Base-by-base conservation (phyloP, 805 yeast genomes). In the Kluyveromyces starmeri region DNA sequence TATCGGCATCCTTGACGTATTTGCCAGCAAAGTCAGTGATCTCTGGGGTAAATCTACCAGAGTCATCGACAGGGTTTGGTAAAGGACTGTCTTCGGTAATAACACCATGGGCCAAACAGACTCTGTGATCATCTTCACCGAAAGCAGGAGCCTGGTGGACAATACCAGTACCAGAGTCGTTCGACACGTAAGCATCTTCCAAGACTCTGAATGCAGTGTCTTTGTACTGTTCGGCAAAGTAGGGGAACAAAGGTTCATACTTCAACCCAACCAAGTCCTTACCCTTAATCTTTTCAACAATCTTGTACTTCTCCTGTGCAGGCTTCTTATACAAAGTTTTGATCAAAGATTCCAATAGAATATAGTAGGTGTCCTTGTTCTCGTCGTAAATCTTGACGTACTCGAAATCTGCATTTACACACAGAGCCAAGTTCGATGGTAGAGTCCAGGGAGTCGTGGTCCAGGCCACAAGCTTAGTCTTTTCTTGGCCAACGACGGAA, bases 371-470 rank as follows among this genome's bases (percentile, higher is more conserved):
- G 49, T 82, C 83, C 47, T 80, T 75, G 44, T 77, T 85, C 65
- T 89, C 96, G 58, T 92, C 96, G 49, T 67, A 78, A 44, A 92
- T 83, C 68, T 92, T 94, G 49, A 83, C 82, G 54, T 92, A 92
- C 64, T 86, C 96, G 43, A 85, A 77, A 8, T 76, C 73, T 35
- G 96, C 94, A 65, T 92, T 74, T 28, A 92, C 97, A 54, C 95
- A 88, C 42, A 92, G 71, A 10, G 88, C 89, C 58, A 92, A 64
- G 61, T 92, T 89, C 19, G 95, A 83, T 27, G 98, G 98, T 55
- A 92, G 70, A 33, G 99, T 94, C 99, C 99, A 92, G 35, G 99
- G 99, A 17, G 99, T 92, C 41, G 99, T 92, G 28, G 99, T 92
- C 99, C 99, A 92, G 7, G 97, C 97, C 25, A 92, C 88, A 46